Percentiles rank a stretch among this genome's conserved stretches.
These are phyloP conservation scores for Dipodascopsis uninucleata DNA, from an alignment of 805 yeast species.

Conservation along the genomic window DNA sequence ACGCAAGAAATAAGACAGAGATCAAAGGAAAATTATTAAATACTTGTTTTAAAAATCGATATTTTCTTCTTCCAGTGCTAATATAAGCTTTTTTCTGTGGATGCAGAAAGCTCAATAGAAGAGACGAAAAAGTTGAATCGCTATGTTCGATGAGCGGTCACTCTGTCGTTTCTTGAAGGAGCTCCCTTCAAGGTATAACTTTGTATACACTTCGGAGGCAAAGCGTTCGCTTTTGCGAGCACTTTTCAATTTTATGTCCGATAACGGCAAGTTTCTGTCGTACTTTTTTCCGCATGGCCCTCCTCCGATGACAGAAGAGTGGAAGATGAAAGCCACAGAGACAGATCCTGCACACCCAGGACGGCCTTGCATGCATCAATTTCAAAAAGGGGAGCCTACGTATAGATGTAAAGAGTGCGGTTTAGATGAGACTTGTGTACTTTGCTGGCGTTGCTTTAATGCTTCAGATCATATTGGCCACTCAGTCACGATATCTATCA, in stretches of 20 bases:
- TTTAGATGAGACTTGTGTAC: conserved; percentile 76
- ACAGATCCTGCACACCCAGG: conserved; percentile 48
- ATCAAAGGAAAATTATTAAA: no score
- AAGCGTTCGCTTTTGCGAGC: conserved; percentile 30
- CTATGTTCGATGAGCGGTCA: background rate
- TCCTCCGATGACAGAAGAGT: conserved; percentile 13
- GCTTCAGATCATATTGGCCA: conserved; percentile 70
- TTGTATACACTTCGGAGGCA: conserved; percentile 30
- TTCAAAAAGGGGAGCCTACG: conserved; percentile 75
- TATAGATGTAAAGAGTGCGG: conserved; percentile 67
- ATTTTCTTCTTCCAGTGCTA: no score
- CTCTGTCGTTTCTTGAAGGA: conserved; percentile 29
- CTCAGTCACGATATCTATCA: conserved; percentile 59
- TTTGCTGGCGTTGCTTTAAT: conserved; percentile 73
- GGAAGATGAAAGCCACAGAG: conserved; percentile 26
- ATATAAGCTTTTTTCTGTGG: no score
- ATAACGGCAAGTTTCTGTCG: conserved; percentile 41
- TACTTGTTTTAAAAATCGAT: no score
- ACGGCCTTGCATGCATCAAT: conserved; percentile 70
- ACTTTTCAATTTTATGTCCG: conserved; percentile 45
- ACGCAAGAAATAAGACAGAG: no score
- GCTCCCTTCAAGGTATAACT: conserved; percentile 34
- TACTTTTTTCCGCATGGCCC: conserved; percentile 40
- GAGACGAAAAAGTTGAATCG: no score
- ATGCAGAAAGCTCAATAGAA: no score